A percentile compares a stretch with the other conserved stretches of the same genome.
phyloP scores from a whole-genome alignment of 495 filamentous ascomycete species.

The Echria macrotheca region DNA sequence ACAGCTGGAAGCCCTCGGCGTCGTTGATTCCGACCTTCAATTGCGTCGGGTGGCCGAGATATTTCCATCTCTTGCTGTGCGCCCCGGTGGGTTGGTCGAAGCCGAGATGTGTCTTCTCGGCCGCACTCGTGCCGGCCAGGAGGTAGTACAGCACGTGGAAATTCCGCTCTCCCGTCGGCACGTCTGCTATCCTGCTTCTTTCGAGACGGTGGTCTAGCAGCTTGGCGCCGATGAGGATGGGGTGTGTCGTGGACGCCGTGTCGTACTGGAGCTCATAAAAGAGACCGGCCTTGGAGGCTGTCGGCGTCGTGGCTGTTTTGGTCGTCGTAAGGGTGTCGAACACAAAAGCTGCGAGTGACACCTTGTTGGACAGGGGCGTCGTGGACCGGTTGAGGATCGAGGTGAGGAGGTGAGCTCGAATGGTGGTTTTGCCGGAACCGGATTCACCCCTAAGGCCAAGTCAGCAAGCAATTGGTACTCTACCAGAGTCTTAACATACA shows the following conservation, averaged over 20 bases:
- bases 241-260: conserved; percentile 70
- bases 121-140: conserved; percentile 80
- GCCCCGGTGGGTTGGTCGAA: conserved; percentile 60
- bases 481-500: conserved; percentile 53
- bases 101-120: conserved; percentile 85
- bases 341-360: conserved; percentile 87
- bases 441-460: conserved; percentile 70
- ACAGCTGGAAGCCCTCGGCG: conserved; percentile 89
- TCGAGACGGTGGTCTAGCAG: conserved; percentile 89
- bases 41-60: conserved; percentile 92
- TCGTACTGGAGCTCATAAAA: conserved; percentile 97
- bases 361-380: conserved; percentile 85
- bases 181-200: conserved; percentile 78
- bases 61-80: conserved; percentile 80
- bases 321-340: conserved; percentile 96
- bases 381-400: conserved; percentile 80
- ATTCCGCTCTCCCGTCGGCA: conserved; percentile 91
- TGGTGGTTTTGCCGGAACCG: conserved; percentile 89
- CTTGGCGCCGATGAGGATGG: conserved; percentile 87
- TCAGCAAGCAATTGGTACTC: conserved; percentile 15
- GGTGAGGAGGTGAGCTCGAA: conserved; percentile 81
- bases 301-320: conserved; percentile 93
- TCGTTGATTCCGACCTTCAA: conserved; percentile 97
- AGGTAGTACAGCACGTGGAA: conserved; percentile 97
- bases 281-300: conserved; percentile 89